Evolutionary conservation across 1,139 yeast genomes (phyloP), one percentile per base, ranked within the genome.

Genomic region (Hyphopichia burtonii): DNA sequence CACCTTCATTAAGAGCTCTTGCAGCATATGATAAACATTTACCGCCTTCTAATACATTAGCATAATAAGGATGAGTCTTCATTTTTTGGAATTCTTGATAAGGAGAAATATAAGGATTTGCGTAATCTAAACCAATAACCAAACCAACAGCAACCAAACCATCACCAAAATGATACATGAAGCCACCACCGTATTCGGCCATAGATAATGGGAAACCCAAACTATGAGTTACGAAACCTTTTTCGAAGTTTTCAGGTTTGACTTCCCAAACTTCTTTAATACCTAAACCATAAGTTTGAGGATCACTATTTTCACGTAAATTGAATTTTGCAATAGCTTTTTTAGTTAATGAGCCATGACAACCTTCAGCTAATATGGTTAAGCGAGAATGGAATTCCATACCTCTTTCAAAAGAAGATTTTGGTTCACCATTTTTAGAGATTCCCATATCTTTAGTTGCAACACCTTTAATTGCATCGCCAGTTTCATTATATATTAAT

Each of bases 261-360:
- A 93, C 96, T 62, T 91, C 93, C 99, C 99, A 93, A 6, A 93
- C 94, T 64, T 93, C 99, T 63, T 93, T 93, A 45, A 93, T 78
- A 27, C 99, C 99, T 32, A 93, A 63, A 12, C 99, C 99, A 62
- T 93, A 93, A 0, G 98, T 90, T 66, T 93, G 99, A 4, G 86
- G 83, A 47, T 83, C 82, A 28, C 76, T 67, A 40, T 82, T 76
- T 41, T 76, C 74, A 45, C 97, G 76, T 43, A 93, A 69, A 37
- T 82, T 73, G 62, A 67, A 93, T 54, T 83, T 80, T 43, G 76
- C 66, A 44, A 91, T 84, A 1, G 80, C 83, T 55, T 86, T 80
- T 60, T 93, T 91, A 10, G 93, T 74, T 43, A 93, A 70, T 1
- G 97, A 90, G 0, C 99, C 99, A 64, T 90, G 98, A 59, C 99